phyloP scores from a whole-genome alignment of 352 stramenopile species.

The Phytophthora tubulina region DNA sequence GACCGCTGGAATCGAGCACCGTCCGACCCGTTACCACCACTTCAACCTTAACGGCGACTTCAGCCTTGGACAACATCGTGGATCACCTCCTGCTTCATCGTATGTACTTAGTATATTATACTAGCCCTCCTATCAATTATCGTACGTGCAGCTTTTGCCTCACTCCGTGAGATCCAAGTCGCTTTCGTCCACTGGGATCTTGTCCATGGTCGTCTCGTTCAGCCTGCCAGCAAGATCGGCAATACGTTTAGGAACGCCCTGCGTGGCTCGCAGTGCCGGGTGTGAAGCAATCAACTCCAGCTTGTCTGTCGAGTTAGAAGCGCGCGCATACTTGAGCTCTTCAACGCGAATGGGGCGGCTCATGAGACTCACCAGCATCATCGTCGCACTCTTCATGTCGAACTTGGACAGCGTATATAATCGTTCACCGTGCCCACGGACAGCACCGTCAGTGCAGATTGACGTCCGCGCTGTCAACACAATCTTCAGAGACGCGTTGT shows the following conservation, averaged over 20 bases:
- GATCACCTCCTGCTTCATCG: no score
- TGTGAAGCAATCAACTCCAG: conserved; percentile 82
- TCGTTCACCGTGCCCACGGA: conserved; percentile 74
- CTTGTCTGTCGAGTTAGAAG: conserved; percentile 58
- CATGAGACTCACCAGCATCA: conserved; percentile 80
- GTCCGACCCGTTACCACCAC: no score
- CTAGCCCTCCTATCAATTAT: conserved; percentile 13
- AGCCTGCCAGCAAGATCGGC: conserved; percentile 75
- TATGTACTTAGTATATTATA: conserved; percentile 26
- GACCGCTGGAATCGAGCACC: no score
- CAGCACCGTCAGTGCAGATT: conserved; percentile 70
- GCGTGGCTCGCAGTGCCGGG: conserved; percentile 64
- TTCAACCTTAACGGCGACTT: no score
- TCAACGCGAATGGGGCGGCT: conserved; percentile 77
- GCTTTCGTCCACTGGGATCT: conserved; percentile 56
- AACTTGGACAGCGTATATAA: conserved; percentile 77
- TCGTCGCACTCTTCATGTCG: conserved; percentile 73
- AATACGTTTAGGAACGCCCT: conserved; percentile 74
- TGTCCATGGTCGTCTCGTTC: conserved; percentile 77
- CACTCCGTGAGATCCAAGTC: conserved; percentile 51
- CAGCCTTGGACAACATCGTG: no score
- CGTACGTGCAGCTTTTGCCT: background rate
- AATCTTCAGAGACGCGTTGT: conserved; percentile 79
- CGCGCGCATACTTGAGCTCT: conserved; percentile 59
- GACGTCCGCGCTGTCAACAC: conserved; percentile 69